Evolutionary conservation across 805 yeast species (phyloP), one percentile per base, ranked within the genome.

Genomic region (Wickerhamiella kurtzmanii): DNA sequence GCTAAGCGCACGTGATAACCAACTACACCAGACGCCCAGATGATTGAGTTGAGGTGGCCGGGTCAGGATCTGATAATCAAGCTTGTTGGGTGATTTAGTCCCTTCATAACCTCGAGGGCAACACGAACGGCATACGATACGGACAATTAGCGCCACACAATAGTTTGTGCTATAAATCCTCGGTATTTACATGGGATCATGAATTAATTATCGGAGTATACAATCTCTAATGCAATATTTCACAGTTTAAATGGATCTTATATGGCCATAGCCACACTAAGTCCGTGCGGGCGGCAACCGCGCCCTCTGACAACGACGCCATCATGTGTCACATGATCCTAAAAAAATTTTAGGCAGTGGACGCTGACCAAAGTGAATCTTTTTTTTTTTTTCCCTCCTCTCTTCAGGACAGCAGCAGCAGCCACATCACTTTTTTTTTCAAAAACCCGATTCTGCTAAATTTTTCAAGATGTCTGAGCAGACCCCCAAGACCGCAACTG

Each of bases 401-500:
- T 25, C 32, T 11, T 25, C 32, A 25, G n/a, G n/a, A n/a, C n/a
- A n/a, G 32, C 32, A 25, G 32, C 32, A 25, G 32, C 32, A 25
- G 32, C 32, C 32, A 25, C 32, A 25, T 25, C 32, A 25, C 32
- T 25, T 25, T 25, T 25, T 25, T 25, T 25, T 25, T 25, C 11
- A 11, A 6, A 6, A 25, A 25, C 6, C 32, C 32, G 6, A 11
- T 6, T 11, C 32, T 25, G 32, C 32, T 25, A 25, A 6, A 25
- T 25, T 25, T 11, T 11, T 17, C 22, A 62, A 59, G 21, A 61
- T 70, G 51, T 56, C 70, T 47, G 64, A 68, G 51, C 72, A 81
- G 48, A 49, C 57, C 22, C 73, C 78, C 55, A 92, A 83, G 68
- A 76, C 83, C 66, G 94, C 82, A 69, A 70, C 25, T 19, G 22